Evolutionary conservation across 495 filamentous ascomycete genomes (phyloP).

Genomic region (Neurospora sp.): DNA sequence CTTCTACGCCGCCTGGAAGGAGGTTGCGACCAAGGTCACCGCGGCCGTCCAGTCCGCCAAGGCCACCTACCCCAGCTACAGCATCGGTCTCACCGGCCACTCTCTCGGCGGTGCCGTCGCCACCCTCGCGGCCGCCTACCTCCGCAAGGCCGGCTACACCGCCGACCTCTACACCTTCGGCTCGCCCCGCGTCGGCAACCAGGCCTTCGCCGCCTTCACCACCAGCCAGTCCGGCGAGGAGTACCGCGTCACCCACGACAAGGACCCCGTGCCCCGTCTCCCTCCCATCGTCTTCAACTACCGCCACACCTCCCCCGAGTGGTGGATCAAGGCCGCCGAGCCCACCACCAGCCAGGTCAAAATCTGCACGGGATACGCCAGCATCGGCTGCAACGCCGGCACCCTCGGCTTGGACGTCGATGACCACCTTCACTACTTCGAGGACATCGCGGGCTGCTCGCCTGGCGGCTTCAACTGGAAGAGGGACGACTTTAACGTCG

Average conservation of each 20-base stretch:
- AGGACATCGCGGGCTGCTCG: conserved; percentile 22
- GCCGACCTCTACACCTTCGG: conserved; percentile 54
- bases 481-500: conserved; percentile 9
- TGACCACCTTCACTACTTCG: conserved; percentile 31
- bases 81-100: conserved; percentile 54
- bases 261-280: conserved; percentile 57
- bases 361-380: conserved; percentile 29
- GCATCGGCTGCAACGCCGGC: conserved; percentile 31
- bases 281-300: conserved; percentile 48
- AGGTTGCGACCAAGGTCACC: conserved; percentile 16
- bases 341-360: conserved; percentile 22
- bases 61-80: conserved; percentile 37
- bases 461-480: conserved; percentile 11
- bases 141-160: conserved; percentile 39
- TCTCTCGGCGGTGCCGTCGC: conserved; percentile 59
- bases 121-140: conserved; percentile 46
- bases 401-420: conserved; percentile 20
- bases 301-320: conserved; percentile 58
- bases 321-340: conserved; percentile 35
- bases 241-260: conserved; percentile 56
- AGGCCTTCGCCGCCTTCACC: conserved; percentile 45
- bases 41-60: conserved; percentile 17
- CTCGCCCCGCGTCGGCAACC: conserved; percentile 56
- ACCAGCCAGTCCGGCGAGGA: conserved; percentile 37
- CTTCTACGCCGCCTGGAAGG: conserved; percentile 29